A percentile compares a stretch with the other conserved stretches of the same genome.
Evolutionary conservation across 208 protist species (phyloP).

Genomic region (Tetramitus jugosus): DNA sequence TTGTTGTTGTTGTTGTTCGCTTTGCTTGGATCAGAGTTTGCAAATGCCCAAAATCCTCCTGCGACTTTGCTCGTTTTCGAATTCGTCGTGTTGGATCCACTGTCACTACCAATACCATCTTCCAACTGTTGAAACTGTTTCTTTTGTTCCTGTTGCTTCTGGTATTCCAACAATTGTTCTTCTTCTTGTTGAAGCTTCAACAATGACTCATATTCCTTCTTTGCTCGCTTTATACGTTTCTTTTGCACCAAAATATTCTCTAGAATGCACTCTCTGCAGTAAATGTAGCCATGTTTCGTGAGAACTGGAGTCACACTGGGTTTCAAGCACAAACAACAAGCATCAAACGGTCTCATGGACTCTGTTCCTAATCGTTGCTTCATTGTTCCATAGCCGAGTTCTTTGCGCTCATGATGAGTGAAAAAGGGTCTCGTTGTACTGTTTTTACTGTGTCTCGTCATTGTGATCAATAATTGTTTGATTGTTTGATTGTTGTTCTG

Average conservation of each 20-base stretch:
- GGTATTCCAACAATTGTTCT: background rate
- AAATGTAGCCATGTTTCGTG: background rate
- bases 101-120: background rate
- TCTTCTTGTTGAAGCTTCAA: background rate
- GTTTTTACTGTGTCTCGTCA: constrained; percentile 3
- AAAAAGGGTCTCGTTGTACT: background rate
- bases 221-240: background rate
- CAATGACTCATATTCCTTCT: background rate
- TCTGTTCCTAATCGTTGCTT: background rate
- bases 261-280: constrained; percentile 15
- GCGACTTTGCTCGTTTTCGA: background rate
- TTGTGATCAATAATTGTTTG: too few species aligned
- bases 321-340: background rate
- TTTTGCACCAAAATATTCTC: constrained; percentile 10
- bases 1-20: background rate
- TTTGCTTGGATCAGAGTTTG: background rate
- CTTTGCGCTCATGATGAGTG: background rate
- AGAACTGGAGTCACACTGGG: background rate
- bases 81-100: background rate
- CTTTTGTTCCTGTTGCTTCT: background rate
- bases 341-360: background rate
- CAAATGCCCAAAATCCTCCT: background rate
- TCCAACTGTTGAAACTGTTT: background rate
- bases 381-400: background rate
- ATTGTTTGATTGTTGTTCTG: too few species aligned